Evolutionary conservation across 192 early-diverging fungal species (phyloP), one percentile per base, ranked within the genome.

Genomic region (Backusella psychrophila): DNA sequence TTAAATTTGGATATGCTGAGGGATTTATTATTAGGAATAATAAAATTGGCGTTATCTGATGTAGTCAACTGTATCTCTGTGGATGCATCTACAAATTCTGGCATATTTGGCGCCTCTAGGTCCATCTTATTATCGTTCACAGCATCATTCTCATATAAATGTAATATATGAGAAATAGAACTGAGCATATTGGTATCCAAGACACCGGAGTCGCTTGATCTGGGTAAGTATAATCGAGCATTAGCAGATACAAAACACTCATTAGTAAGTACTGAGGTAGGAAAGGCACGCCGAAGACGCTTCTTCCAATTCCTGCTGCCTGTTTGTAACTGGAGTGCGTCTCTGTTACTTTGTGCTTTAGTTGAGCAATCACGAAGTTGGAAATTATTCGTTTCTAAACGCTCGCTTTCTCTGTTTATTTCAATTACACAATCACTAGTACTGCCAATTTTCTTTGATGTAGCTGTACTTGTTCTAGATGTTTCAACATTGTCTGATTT

Each of bases 91-190:
- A 29, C 21, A 4, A 4, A 3, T 63, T 23, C 26, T 1, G 56
- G 23, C 21, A 29, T 63, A 23, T 11, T 29, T 63, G 56, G 56
- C 9, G 21, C 56, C 9, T 29, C 23, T 14, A 63, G 3, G 23
- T 29, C 12, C 56, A 63, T 29, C 12, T 63, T n/a, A 29, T 26
- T 29, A 26, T 26, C 9, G 26, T 14, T 63, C 26, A 63, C 7
- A 63, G 9, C 3, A 63, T 63, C 56, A 63, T 63, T 29, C 56
- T 63, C 56, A 63, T 63, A 31, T 63, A 29, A 63, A 63, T 63
- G 21, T 63, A 63, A 63, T 63, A 63, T 63, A 63, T 63, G 56
- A 63, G 56, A 63, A 63, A 63, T 63, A 63, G 23, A 63, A 29
- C 26, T 31, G 23, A 63, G 11, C 21, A 63, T 3, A 63, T 63